Conservation (phyloP, 208 protist species). For the Zelonia costaricensis region DNA sequence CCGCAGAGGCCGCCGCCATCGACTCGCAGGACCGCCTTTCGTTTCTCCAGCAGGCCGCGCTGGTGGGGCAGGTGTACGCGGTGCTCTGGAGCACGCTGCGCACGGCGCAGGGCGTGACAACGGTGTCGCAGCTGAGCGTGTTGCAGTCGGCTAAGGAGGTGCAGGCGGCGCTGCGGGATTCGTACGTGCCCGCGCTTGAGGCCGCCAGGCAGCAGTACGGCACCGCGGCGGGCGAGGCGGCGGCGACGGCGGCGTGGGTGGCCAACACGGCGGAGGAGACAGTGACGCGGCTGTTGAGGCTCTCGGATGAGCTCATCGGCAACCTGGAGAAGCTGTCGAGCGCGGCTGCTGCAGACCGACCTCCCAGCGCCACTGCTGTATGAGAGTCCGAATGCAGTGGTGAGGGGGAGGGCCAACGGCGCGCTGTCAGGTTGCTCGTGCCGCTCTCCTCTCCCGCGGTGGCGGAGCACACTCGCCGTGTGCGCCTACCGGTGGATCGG, state of each 20-base stretch:
- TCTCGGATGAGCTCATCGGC: conserved; percentile 46
- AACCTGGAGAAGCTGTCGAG: conserved; percentile 31
- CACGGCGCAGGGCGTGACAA: conserved; percentile 39
- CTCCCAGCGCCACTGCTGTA: too few species aligned
- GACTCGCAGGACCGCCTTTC: conserved; percentile 29
- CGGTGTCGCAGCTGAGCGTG: conserved; percentile 44
- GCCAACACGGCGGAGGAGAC: conserved; percentile 58
- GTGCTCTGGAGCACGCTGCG: conserved; percentile 67
- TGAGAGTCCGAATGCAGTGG: too few species aligned
- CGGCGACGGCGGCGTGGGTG: conserved; percentile 28
- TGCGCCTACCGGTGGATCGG: too few species aligned
- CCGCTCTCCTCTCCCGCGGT: too few species aligned
- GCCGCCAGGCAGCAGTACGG: conserved; percentile 27
- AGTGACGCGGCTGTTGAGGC: conserved; percentile 39
- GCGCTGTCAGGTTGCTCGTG: too few species aligned
- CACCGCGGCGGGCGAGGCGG: neutral
- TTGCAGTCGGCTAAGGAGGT: conserved; percentile 36
- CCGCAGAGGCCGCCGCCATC: conserved; percentile 1
- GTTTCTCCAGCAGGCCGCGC: conserved; percentile 57
- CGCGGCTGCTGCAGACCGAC: too few species aligned
- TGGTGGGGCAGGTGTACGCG: conserved; percentile 66
- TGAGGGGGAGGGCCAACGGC: too few species aligned
- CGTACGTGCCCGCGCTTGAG: conserved; percentile 30
- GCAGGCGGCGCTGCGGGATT: conserved; percentile 32
- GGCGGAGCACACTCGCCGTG: too few species aligned